Evolutionary conservation across 805 yeast species (phyloP).

Genomic region (Yueomyces sinensis): DNA sequence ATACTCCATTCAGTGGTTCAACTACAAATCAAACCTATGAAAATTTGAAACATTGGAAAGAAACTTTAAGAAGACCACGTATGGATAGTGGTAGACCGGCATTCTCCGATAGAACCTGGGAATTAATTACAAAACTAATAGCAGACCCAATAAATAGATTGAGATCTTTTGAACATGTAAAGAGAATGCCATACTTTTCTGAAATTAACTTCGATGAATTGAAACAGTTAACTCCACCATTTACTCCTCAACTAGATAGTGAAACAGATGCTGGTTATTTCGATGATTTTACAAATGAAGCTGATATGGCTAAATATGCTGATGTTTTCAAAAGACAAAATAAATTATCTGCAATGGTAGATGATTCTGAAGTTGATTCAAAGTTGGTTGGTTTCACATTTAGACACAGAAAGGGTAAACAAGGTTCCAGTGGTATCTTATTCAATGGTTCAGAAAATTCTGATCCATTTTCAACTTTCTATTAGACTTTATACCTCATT

Average conservation of each 20-base stretch:
- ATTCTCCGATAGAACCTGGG: conserved; percentile 95
- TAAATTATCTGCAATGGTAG: conserved; percentile 54
- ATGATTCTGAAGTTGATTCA: conserved; percentile 43
- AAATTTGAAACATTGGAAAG: conserved; percentile 86
- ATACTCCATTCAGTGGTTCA: conserved; percentile 93
- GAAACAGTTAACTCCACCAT: conserved; percentile 74
- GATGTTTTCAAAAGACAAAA: conserved; percentile 94
- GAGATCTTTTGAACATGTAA: conserved; percentile 69
- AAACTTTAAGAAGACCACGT: conserved; percentile 77
- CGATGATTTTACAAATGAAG: conserved; percentile 93
- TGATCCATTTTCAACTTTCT: conserved; percentile 27
- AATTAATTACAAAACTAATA: conserved; percentile 61
- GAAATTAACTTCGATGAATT: conserved; percentile 71
- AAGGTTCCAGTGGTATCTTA: conserved; percentile 26
- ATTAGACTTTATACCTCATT: conserved; percentile 10
- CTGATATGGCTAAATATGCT: conserved; percentile 93
- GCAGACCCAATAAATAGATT: conserved; percentile 68
- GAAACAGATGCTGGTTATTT: conserved; percentile 98
- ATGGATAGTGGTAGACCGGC: conserved; percentile 85
- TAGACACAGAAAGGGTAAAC: conserved; percentile 50
- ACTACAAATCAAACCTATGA: conserved; percentile 90
- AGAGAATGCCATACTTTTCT: conserved; percentile 64
- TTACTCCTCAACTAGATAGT: conserved; percentile 90
- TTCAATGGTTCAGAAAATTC: conserved; percentile 24
- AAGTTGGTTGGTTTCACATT: conserved; percentile 93